Conservation (phyloP, 164 flowering plant genomes). For the Vitis rotundifolia region DNA sequence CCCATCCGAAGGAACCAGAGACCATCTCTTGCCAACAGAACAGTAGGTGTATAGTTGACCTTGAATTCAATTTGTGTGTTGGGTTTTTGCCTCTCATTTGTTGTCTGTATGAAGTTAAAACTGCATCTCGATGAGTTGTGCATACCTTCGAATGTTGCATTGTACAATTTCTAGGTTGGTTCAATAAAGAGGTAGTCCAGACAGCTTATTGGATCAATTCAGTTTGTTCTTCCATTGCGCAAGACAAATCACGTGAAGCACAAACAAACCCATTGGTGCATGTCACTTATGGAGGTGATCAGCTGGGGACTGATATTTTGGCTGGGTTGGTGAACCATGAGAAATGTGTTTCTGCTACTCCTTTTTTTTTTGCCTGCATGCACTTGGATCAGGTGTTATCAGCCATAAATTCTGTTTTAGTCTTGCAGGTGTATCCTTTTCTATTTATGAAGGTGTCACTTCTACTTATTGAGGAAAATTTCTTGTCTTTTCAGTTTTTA, state of each 20-base stretch:
- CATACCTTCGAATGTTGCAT: constrained; percentile 10
- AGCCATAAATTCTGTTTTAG: too few species aligned
- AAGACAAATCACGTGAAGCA: too few species aligned
- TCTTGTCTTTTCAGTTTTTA: too few species aligned
- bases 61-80: background rate
- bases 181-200: constrained; percentile 14
- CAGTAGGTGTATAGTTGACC: constrained; percentile 33
- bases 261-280: too few species aligned
- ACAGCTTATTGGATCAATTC: background rate
- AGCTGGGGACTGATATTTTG: too few species aligned
- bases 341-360: background rate
- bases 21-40: constrained; percentile 31
- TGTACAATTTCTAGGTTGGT: constrained; percentile 21
- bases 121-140: constrained; percentile 16
- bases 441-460: too few species aligned
- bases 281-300: background rate
- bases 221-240: background rate
- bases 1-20: constrained; percentile 64
- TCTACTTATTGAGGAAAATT: too few species aligned
- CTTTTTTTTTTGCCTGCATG: background rate
- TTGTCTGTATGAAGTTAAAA: constrained; percentile 14
- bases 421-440: too few species aligned
- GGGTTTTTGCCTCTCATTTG: constrained; percentile 9
- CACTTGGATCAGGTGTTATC: too few species aligned
- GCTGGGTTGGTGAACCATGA: background rate